Evolutionary conservation across 441 rosid species (phyloP), one percentile per base, ranked within the genome.

Genomic region (Euphorbia corollata): DNA sequence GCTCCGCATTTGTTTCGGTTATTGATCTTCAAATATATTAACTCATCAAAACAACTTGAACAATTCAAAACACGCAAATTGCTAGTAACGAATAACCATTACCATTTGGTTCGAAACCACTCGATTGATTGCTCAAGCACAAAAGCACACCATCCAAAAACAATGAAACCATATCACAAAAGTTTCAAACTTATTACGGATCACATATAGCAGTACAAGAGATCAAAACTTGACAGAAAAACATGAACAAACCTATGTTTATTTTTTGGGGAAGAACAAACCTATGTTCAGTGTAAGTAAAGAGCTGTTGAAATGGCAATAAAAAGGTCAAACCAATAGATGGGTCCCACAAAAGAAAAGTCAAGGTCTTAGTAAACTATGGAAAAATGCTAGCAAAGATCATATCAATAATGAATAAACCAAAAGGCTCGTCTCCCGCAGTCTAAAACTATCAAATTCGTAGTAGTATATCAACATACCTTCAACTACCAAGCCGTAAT

Each of bases 401-500:
- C 38, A 59, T 58, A 22, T 43, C 7, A 43, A 19, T 27, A n/a
- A n/a, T n/a, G n/a, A n/a, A n/a, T 27, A 27, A 27, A 27, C 32
- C 32, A 27, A 27, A 27, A 27, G 32, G 32, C n/a, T n/a, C n/a
- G n/a, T n/a, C n/a, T n/a, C n/a, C n/a, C 32, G 32, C 38, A 11
- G 50, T 16, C 20, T 1, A 27, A 1, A 27, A n/a, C 32, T 13
- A 36, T 61, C 65, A 32, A 51, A 16, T 18, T 32, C 0, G 24
- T 2, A 10, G 32, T 53, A 16, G 56, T 6, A 45, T 58, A 74
- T 41, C 55, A 30, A 64, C 79, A 27, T 78, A 90, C 96, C 97
- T 85, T 92, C 98, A 64, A 92, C 77, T 36, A 92, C 88, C 78
- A 92, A 81, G 74, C 97, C 97, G 72, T 82, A 87, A 79, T 87